Evolutionary conservation across 768 basidiomycete species (phyloP).

Genomic region (Amyloporia xantha): DNA sequence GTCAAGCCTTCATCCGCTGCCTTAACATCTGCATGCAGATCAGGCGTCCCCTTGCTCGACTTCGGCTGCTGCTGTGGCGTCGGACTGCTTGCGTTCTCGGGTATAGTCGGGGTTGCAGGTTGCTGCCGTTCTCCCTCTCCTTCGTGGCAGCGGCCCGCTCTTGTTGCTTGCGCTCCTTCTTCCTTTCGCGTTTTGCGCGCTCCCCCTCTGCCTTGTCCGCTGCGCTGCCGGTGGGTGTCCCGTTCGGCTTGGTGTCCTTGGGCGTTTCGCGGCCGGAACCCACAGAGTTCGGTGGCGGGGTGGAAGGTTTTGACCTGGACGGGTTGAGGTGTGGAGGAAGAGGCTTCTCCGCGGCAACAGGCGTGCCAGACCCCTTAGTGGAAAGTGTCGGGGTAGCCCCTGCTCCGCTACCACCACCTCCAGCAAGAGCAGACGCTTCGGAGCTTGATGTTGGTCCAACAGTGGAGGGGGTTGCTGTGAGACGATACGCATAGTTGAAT

Average conservation of each 20-base stretch:
- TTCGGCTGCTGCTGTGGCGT: conserved; percentile 13
- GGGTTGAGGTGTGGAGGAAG: conserved; percentile 26
- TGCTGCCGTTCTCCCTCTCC: conserved; percentile 25
- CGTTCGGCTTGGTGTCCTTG: conserved; percentile 36
- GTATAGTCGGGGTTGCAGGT: conserved; percentile 17
- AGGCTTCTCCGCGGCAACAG: conserved; percentile 25
- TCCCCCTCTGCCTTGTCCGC: conserved; percentile 50
- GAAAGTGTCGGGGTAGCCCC: conserved; percentile 29
- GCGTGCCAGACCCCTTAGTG: conserved; percentile 18
- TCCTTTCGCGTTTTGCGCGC: conserved; percentile 53
- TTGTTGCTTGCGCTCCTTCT: conserved; percentile 55
- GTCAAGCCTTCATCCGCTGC: conserved; percentile 18
- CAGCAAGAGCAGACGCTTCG: conserved; percentile 41
- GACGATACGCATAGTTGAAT: conserved; percentile 94
- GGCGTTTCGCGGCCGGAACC: conserved; percentile 28
- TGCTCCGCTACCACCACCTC: conserved; percentile 25
- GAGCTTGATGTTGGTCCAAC: conserved; percentile 54
- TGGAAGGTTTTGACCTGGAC: conserved; percentile 17
- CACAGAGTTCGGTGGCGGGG: conserved; percentile 24
- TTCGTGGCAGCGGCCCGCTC: conserved; percentile 34
- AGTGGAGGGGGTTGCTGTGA: conserved; percentile 50
- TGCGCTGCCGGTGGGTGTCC: conserved; percentile 20
- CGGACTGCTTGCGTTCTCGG: conserved; percentile 11
- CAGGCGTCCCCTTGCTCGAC: conserved; percentile 36
- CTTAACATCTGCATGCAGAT: no score